These are phyloP conservation scores for Echium plantagineum DNA, from an alignment of 257 asterid genomes.

Conservation along the genomic window DNA sequence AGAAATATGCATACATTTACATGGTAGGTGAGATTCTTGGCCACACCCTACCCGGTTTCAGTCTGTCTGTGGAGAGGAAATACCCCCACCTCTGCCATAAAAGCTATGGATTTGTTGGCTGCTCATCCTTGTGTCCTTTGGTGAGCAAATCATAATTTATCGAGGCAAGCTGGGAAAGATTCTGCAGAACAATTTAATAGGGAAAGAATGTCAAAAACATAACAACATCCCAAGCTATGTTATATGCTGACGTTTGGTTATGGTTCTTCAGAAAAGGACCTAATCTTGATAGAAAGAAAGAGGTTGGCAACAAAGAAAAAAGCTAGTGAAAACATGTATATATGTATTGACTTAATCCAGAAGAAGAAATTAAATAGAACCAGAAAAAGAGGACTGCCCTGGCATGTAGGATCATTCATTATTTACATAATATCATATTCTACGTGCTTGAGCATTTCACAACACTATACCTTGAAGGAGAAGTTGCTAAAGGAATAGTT, in stretches of 20 bases:
- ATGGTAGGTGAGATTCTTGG: slow-evolving; percentile 9
- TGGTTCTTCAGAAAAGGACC: background rate
- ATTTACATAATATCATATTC: background rate
- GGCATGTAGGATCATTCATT: too few relatives aligned
- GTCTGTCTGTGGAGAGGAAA: slow-evolving; percentile 6
- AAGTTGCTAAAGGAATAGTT: slow-evolving; percentile 92
- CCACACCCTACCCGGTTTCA: slow-evolving; percentile 8
- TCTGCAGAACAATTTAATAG: slow-evolving; percentile 29
- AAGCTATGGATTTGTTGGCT: slow-evolving; percentile 36
- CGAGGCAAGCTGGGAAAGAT: slow-evolving; percentile 94
- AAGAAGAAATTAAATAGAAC: background rate
- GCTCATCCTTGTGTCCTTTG: slow-evolving; percentile 79
- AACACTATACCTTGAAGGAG: slow-evolving; percentile 67
- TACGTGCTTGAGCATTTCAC: too few relatives aligned
- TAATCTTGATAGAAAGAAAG: too few relatives aligned
- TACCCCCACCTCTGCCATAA: slow-evolving; percentile 1
- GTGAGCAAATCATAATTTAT: slow-evolving; percentile 85
- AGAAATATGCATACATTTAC: slow-evolving; percentile 33
- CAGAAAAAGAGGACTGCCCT: too few relatives aligned
- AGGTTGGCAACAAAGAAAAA: too few relatives aligned
- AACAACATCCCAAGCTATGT: background rate
- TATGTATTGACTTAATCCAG: background rate
- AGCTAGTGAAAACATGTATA: background rate
- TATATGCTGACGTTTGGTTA: background rate
- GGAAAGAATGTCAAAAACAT: background rate